Conservation (phyloP, 192 early-diverging fungal genomes). For the Gryganskiella cystojenkinii region DNA sequence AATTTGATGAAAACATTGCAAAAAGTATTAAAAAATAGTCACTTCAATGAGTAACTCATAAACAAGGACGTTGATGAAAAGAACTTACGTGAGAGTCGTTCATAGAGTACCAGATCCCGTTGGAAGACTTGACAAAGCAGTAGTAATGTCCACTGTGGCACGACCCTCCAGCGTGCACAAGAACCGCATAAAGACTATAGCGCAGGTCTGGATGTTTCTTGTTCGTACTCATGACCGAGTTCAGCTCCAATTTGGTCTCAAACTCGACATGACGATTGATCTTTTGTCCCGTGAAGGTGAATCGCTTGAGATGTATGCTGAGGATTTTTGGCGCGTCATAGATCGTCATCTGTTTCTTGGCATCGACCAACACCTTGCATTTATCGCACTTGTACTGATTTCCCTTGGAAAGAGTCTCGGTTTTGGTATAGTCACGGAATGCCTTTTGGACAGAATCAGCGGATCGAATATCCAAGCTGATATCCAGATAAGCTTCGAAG, state of each 20-base stretch:
- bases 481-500: conserved; percentile 79
- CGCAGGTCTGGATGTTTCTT: conserved; percentile 28
- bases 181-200: conserved; percentile 81
- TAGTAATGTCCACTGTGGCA: conserved; percentile 90
- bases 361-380: conserved; percentile 81
- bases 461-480: conserved; percentile 80
- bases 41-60: not conserved
- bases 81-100: conserved; percentile 70
- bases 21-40: no score
- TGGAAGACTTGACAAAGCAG: conserved; percentile 80
- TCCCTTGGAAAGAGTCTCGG: conserved; percentile 71
- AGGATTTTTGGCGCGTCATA: conserved; percentile 77
- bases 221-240: conserved; percentile 65
- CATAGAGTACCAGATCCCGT: conserved; percentile 84
- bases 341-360: conserved; percentile 84
- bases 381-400: conserved; percentile 85
- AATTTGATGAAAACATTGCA: not conserved
- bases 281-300: conserved; percentile 75
- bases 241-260: conserved; percentile 70
- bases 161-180: conserved; percentile 80
- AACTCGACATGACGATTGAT: conserved; percentile 73
- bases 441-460: conserved; percentile 74
- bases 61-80: not conserved
- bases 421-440: conserved; percentile 74
- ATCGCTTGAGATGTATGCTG: conserved; percentile 88